These are phyloP conservation scores for Neurospora sp. DNA, from an alignment of 495 filamentous ascomycete species.

Conservation along the genomic window DNA sequence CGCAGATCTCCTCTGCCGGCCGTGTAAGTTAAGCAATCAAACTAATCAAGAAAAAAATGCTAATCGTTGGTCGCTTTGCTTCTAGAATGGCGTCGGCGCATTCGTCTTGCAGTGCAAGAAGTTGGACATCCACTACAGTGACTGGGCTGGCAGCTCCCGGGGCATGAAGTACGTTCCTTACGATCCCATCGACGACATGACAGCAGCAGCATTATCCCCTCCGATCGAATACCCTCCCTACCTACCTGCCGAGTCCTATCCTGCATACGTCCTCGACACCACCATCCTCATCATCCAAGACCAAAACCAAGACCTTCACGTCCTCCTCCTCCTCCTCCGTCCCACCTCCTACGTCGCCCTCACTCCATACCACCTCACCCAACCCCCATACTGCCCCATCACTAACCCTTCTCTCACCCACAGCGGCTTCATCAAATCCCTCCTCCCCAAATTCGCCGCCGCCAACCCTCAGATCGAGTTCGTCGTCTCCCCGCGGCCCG, in stretches of 20 bases:
- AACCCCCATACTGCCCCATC: background rate
- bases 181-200: slow-evolving; percentile 1
- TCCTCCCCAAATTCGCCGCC: slow-evolving; percentile 65
- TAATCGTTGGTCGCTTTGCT: slow-evolving; percentile 1
- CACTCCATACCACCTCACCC: background rate
- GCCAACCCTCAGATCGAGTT: slow-evolving; percentile 85
- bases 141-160: slow-evolving; percentile 79
- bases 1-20: slow-evolving; percentile 50
- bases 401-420: no score
- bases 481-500: slow-evolving; percentile 75
- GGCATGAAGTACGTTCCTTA: slow-evolving; percentile 74
- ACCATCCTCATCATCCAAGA: background rate
- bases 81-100: slow-evolving; percentile 87
- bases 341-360: background rate
- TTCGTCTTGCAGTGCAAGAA: slow-evolving; percentile 96
- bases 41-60: background rate
- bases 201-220: background rate
- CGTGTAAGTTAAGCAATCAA: slow-evolving; percentile 36
- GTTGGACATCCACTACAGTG: slow-evolving; percentile 93
- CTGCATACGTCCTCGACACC: background rate
- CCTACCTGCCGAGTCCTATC: background rate
- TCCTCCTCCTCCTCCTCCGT: background rate
- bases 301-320: background rate
- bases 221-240: background rate
- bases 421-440: slow-evolving; percentile 63